Evolutionary conservation across 1,284 basidiomycete species (phyloP).

Genomic region (Trichosporon asahii): DNA sequence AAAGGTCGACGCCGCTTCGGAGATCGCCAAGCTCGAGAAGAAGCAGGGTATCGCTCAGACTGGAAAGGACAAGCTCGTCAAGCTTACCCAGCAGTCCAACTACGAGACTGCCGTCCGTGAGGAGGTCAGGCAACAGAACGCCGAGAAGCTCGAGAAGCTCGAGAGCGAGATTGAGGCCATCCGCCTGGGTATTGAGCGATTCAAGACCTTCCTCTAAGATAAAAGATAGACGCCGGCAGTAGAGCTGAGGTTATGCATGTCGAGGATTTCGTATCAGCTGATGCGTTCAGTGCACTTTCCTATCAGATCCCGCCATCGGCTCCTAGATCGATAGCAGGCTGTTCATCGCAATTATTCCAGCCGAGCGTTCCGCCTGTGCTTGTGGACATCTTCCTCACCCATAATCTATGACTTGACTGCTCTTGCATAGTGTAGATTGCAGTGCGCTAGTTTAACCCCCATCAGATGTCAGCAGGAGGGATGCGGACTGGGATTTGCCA

Average conservation of each 20-base stretch:
- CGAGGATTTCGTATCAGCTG: neutral
- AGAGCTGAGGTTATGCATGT: neutral
- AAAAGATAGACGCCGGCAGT: neutral
- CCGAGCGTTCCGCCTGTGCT: no score
- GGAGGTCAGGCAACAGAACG: constrained; percentile 68
- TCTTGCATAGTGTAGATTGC: no score
- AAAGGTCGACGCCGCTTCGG: constrained; percentile 74
- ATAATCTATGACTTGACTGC: no score
- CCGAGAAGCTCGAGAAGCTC: constrained; percentile 60
- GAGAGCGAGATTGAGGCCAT: constrained; percentile 50
- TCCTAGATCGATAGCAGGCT: neutral
- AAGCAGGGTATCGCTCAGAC: constrained; percentile 69
- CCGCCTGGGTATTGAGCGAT: constrained; percentile 48
- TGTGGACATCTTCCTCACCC: no score
- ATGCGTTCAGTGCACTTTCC: neutral
- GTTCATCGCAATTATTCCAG: neutral
- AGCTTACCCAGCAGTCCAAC: constrained; percentile 68
- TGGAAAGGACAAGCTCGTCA: constrained; percentile 70
- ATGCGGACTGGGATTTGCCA: neutral
- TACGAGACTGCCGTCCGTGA: constrained; percentile 76
- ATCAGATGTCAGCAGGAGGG: neutral
- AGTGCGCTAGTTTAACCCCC: no score
- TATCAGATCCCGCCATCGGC: no score
- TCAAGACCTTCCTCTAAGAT: constrained; percentile 43
- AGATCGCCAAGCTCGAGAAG: constrained; percentile 83